Evolutionary conservation across 805 yeast genomes (phyloP).

Genomic region (Metschnikowia drakensbergensis): DNA sequence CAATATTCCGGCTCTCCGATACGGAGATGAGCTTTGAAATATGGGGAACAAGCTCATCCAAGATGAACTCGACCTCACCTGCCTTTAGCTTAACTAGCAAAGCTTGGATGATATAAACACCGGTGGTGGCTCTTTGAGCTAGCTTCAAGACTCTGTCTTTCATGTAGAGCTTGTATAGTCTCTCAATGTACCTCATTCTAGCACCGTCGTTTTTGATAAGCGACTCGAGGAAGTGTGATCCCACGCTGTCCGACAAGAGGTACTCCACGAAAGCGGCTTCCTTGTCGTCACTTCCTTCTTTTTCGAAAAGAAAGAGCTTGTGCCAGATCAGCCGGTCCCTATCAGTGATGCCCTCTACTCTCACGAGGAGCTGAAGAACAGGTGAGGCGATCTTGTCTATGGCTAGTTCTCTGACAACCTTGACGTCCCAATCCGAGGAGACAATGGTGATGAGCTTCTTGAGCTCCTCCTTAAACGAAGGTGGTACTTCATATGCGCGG

Average conservation of each 20-base stretch:
- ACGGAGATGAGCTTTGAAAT: constrained; percentile 50
- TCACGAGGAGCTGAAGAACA: constrained; percentile 71
- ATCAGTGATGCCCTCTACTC: constrained; percentile 77
- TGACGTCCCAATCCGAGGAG: constrained; percentile 32
- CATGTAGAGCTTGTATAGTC: constrained; percentile 70
- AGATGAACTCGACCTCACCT: constrained; percentile 56
- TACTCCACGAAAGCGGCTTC: constrained; percentile 84
- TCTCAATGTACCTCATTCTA: constrained; percentile 63
- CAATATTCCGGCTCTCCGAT: constrained; percentile 59
- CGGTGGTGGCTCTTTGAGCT: constrained; percentile 79
- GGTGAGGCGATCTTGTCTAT: constrained; percentile 85
- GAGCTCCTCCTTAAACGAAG: constrained; percentile 59
- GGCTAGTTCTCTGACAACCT: constrained; percentile 62
- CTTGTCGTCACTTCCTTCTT: constrained; percentile 48
- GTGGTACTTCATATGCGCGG: constrained; percentile 64
- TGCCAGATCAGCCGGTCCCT: constrained; percentile 71
- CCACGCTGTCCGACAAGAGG: constrained; percentile 81
- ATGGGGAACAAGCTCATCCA: constrained; percentile 65
- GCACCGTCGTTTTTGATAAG: constrained; percentile 57
- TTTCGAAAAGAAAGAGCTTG: constrained; percentile 49
- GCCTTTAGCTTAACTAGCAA: constrained; percentile 61
- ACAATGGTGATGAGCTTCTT: constrained; percentile 45
- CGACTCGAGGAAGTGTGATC: constrained; percentile 84
- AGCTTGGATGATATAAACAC: constrained; percentile 73
- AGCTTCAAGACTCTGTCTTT: constrained; percentile 67